A percentile compares a stretch with the other conserved stretches of the same genome.
These are phyloP conservation scores for Medicago lupulina DNA, from an alignment of 306 rosid species.

Conservation along the genomic window DNA sequence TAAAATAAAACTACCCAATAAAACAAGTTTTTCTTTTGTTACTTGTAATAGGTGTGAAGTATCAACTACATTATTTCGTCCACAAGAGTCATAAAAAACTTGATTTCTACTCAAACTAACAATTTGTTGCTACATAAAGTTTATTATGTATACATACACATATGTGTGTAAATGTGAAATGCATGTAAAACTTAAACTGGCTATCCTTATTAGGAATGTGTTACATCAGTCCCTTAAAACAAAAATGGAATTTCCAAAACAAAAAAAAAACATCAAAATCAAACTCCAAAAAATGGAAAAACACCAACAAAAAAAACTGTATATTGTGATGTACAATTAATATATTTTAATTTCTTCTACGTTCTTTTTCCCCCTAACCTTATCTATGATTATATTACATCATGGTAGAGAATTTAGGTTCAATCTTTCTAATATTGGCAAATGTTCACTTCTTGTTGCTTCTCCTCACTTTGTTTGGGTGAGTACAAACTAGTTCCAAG, in stretches of 20 bases:
- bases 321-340: slow-evolving; percentile 18
- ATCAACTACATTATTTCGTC: not conserved
- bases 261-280: slow-evolving; percentile 4
- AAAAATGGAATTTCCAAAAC: not conserved
- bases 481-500: slow-evolving; percentile 63
- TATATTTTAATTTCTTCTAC: not conserved
- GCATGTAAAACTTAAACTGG: slow-evolving; percentile 4
- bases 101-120: not conserved
- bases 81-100: not conserved
- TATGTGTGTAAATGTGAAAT: slow-evolving; percentile 19
- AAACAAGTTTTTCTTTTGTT: not conserved
- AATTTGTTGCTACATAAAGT: not conserved
- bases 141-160: not conserved
- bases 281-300: not conserved
- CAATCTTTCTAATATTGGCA: not conserved
- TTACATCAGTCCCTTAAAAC: slow-evolving; percentile 26
- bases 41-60: not conserved
- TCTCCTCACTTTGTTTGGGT: slow-evolving; percentile 36
- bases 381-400: not conserved
- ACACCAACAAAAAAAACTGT: not conserved
- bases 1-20: not conserved
- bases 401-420: slow-evolving; percentile 2
- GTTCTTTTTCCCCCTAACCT: slow-evolving; percentile 13
- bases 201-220: slow-evolving; percentile 8
- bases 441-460: slow-evolving; percentile 3